Percentiles rank a stretch among this genome's conserved stretches.
These are phyloP conservation scores for Parmelia sp. DNA, from an alignment of 495 filamentous ascomycete genomes.

Conservation along the genomic window DNA sequence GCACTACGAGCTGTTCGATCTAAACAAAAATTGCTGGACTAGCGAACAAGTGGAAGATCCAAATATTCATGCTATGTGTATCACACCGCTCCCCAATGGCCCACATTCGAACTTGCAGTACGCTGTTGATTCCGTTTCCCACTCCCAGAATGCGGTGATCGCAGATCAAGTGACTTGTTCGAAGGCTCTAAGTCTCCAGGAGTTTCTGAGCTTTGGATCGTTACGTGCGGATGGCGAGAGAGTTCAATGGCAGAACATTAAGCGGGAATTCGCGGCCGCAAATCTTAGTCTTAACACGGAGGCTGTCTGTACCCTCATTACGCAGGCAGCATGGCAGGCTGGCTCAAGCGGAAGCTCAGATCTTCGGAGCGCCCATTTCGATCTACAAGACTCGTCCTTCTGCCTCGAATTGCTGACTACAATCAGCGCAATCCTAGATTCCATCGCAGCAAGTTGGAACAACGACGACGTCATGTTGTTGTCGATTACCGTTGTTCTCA, in stretches of 20 bases:
- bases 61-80: background rate
- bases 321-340: conserved; percentile 5
- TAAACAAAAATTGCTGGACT: background rate
- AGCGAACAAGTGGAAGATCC: background rate
- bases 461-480: background rate
- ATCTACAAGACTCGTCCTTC: conserved; percentile 2
- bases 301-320: conserved; percentile 10
- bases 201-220: conserved; percentile 11
- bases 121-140: conserved; percentile 4
- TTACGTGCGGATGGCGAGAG: conserved; percentile 14
- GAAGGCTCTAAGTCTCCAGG: conserved; percentile 7
- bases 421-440: background rate
- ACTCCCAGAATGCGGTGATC: conserved; percentile 15
- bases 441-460: conserved; percentile 7
- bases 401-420: conserved; percentile 4
- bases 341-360: background rate
- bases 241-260: conserved; percentile 17
- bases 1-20: conserved; percentile 5
- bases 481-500: background rate
- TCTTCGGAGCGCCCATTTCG: background rate
- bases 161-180: conserved; percentile 12
- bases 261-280: conserved; percentile 12
- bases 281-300: conserved; percentile 12
- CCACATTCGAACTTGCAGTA: conserved; percentile 10
- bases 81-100: conserved; percentile 2